Conservation (phyloP, 257 asterid genomes). For the Ligustrum vulgare region DNA sequence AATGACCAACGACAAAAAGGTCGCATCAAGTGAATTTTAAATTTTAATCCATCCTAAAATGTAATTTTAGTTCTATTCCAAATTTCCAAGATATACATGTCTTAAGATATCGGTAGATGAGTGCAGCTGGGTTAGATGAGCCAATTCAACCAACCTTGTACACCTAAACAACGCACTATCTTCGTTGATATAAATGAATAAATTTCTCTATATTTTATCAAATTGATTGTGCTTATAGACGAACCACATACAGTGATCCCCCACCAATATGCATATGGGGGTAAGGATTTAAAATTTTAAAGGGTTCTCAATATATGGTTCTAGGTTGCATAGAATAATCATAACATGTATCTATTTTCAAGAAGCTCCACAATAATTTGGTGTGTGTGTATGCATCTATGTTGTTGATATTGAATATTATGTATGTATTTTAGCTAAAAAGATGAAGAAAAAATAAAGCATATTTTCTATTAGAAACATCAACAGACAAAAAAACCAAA, state of each 20-base stretch:
- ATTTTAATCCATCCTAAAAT: no score
- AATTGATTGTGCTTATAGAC: neutral
- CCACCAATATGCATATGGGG: neutral
- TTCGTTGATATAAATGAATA: no score
- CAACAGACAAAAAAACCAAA: no score
- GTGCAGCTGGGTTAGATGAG: neutral
- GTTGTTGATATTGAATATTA: no score
- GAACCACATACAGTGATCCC: neutral
- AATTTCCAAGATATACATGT: no score
- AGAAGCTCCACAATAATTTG: neutral
- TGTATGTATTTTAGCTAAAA: no score
- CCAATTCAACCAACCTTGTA: neutral
- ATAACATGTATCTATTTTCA: neutral
- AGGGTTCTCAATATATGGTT: neutral
- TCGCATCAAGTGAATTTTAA: no score
- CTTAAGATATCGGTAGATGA: neutral
- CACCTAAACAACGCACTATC: neutral
- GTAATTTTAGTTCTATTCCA: neutral
- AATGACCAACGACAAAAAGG: no score
- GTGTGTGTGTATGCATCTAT: no score
- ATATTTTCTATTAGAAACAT: no score
- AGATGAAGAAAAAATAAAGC: no score
- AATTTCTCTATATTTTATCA: neutral
- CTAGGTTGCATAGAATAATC: conserved; percentile 8
- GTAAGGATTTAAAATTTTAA: neutral